phyloP scores from a whole-genome alignment of 164 flowering plant genomes.

The Vitis labrusca region DNA sequence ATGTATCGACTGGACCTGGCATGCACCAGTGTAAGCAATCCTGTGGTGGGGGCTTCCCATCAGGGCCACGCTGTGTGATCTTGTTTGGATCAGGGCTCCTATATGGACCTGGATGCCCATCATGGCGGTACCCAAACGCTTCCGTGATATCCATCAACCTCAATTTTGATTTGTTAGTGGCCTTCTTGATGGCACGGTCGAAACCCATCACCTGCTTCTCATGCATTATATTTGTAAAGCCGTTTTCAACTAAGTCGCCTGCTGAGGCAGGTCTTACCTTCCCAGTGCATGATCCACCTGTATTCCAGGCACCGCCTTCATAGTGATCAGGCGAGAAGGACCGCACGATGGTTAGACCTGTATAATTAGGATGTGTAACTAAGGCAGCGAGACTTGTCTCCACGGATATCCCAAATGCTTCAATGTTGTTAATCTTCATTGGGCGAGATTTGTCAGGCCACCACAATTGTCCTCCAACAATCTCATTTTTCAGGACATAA shows the following conservation, averaged over 20 bases:
- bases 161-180: conserved; percentile 50
- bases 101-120: conserved; percentile 98
- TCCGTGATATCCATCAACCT: conserved; percentile 85
- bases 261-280: conserved; percentile 57
- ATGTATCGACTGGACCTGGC: conserved; percentile 98
- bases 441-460: conserved; percentile 66
- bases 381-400: conserved; percentile 71
- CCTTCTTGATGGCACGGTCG: conserved; percentile 53
- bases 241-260: conserved; percentile 64
- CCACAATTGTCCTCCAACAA: conserved; percentile 94
- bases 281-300: conserved; percentile 97
- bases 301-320: conserved; percentile 97
- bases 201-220: conserved; percentile 77
- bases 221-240: conserved; percentile 78
- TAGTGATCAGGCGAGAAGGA: conserved; percentile 94
- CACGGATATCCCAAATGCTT: conserved; percentile 83
- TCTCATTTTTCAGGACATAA: conserved; percentile 69
- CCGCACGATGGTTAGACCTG: conserved; percentile 79
- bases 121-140: conserved; percentile 69
- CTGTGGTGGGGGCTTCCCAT: conserved; percentile 93
- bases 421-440: conserved; percentile 63
- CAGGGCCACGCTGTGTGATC: conserved; percentile 75
- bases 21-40: conserved; percentile 99
- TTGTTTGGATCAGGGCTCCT: conserved; percentile 85
- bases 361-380: conserved; percentile 66